Conservation (phyloP, 106 monocot species). For the Apostasia shenzhenica region DNA sequence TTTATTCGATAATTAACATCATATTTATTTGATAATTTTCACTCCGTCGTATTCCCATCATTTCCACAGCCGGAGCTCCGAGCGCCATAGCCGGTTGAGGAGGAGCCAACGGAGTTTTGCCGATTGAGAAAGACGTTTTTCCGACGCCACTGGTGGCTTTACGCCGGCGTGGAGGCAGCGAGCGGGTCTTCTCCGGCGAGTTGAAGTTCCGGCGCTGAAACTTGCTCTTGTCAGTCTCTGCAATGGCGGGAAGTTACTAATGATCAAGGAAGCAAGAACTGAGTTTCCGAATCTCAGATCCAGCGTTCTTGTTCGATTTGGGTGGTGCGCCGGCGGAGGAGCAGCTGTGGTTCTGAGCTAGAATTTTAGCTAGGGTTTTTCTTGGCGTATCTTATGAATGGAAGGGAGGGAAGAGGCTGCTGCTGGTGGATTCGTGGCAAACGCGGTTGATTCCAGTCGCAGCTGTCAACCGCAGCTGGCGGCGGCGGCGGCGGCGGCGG, state of each 20-base stretch:
- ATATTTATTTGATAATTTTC: too few species aligned
- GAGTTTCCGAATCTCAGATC: background rate
- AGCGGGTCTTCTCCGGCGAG: background rate
- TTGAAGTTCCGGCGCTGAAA: background rate
- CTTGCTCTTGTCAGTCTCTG: background rate
- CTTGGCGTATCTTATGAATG: constrained; percentile 14
- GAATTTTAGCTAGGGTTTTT: background rate
- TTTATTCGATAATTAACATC: too few species aligned
- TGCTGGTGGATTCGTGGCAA: background rate
- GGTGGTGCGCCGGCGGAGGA: background rate
- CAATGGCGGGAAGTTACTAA: background rate
- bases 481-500: background rate
- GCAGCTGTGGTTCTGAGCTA: background rate
- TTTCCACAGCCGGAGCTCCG: too few species aligned
- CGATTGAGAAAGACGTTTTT: background rate
- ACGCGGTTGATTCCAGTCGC: background rate
- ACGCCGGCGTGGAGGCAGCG: background rate
- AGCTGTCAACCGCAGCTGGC: background rate
- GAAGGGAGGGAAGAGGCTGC: constrained; percentile 17
- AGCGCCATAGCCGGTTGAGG: background rate
- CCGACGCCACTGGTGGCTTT: background rate
- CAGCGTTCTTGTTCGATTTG: background rate
- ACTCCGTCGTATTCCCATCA: too few species aligned
- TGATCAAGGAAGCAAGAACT: background rate
- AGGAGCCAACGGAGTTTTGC: background rate